Evolutionary conservation across 106 monocot genomes (phyloP), one percentile per base, ranked within the genome.

Genomic region (Acanthochlamys bracteata): DNA sequence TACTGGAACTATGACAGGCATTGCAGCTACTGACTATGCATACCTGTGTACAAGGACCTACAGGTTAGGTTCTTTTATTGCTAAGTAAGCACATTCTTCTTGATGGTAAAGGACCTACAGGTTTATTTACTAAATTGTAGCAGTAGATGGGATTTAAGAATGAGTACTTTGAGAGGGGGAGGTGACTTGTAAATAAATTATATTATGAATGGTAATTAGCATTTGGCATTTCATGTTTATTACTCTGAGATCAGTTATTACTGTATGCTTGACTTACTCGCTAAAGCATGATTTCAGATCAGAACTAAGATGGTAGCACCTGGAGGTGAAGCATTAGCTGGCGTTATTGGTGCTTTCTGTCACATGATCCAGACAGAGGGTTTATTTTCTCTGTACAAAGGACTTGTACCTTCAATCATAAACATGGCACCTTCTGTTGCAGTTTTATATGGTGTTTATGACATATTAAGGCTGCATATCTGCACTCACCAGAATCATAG

Each of bases 401-500:
- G 98, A 17, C 75, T 98, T 46, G 47, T 85, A 20, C 98, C 98
- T 42, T 88, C 98, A 40, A 79, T 98, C 57, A 82, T 98, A 24
- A 92, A 92, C 71, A 98, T 98, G 98, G 98, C 92, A 16, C 98
- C 98, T 42, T 91, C 98, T 51, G 85, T 88, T 60, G 98, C 98
- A 25, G 90, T 98, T 60, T 98, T 98, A 68, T 98, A 98, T 67
- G 98, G 92, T 57, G 85, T 98, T 25, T 98, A 98, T 71, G 98
- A 98, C 63, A 92, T 92, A 64, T 68, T 98, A 33, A 98, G 71
- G 66, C 83, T 26, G 60, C 81, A 41, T 96, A 96, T 68, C 74
- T 96, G 53, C 92, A 85, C 63, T 88, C 88, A 39, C 92, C 98
- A 0, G 79, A 87, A 61, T 92, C 92, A 55, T n/a, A 83, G 53